Percentiles rank a stretch among this genome's conserved stretches.
These are phyloP conservation scores for Emericellopsis terricola DNA, from an alignment of 495 filamentous ascomycete species.

Conservation along the genomic window DNA sequence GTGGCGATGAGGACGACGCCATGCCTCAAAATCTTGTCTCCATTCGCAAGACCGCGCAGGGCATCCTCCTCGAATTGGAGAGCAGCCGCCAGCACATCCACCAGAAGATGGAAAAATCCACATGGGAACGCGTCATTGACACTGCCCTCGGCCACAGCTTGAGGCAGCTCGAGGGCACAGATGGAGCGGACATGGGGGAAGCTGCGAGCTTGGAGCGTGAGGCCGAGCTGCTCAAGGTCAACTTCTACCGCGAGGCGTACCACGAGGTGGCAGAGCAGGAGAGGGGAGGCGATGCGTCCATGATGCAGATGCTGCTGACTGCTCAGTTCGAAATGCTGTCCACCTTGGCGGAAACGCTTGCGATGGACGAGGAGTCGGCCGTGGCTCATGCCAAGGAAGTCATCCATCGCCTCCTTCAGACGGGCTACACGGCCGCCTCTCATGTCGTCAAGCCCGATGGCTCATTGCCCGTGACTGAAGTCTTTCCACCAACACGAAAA, in stretches of 20 bases:
- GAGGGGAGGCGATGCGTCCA: conserved; percentile 55
- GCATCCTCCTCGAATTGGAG: conserved; percentile 75
- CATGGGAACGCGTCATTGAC: conserved; percentile 75
- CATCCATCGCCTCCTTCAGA: conserved; percentile 59
- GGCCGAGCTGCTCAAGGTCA: conserved; percentile 64
- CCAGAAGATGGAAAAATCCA: conserved; percentile 55
- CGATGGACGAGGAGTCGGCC: conserved; percentile 67
- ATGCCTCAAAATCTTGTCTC: conserved; percentile 46
- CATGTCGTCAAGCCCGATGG: conserved; percentile 87
- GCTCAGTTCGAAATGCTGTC: conserved; percentile 85
- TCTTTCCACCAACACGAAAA: conserved; percentile 45
- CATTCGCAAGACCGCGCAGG: conserved; percentile 76
- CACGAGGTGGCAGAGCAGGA: conserved; percentile 68
- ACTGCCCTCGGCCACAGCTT: conserved; percentile 76
- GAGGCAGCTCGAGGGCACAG: conserved; percentile 53
- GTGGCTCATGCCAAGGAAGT: conserved; percentile 62
- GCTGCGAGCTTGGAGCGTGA: conserved; percentile 57
- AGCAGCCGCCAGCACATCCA: conserved; percentile 78
- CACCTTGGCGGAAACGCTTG: conserved; percentile 60
- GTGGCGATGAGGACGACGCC: conserved; percentile 47
- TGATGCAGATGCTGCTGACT: conserved; percentile 64
- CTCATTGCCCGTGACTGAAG: conserved; percentile 32
- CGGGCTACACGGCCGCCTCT: conserved; percentile 49
- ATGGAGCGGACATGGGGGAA: conserved; percentile 55
- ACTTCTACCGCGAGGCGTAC: conserved; percentile 67